These are phyloP conservation scores for Oryza punctata DNA, from an alignment of 176 grass and related monocot species.

Conservation along the genomic window DNA sequence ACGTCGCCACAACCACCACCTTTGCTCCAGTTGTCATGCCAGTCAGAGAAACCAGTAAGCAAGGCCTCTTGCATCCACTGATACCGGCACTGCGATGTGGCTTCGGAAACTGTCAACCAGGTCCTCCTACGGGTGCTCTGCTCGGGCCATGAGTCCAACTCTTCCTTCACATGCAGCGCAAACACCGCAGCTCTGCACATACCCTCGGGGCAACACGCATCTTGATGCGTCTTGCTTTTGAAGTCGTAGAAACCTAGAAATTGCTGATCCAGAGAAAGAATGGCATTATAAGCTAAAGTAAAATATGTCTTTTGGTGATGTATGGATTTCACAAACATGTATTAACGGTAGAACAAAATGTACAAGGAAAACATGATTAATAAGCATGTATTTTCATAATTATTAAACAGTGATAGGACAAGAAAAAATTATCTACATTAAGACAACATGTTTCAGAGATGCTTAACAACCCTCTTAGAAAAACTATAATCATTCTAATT, in stretches of 20 bases:
- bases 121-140: slow-evolving; percentile 78
- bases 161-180: slow-evolving; percentile 87
- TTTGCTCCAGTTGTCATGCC: slow-evolving; percentile 60
- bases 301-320: not conserved
- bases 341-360: not conserved
- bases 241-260: slow-evolving; percentile 83
- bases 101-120: slow-evolving; percentile 81
- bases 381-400: not conserved
- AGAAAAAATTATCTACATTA: not conserved
- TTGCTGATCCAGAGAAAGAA: slow-evolving; percentile 55
- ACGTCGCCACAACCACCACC: slow-evolving; percentile 6
- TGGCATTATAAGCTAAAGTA: slow-evolving; percentile 13
- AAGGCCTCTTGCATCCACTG: slow-evolving; percentile 92
- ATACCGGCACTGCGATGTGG: slow-evolving; percentile 64
- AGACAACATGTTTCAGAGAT: not conserved
- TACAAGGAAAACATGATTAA: not conserved
- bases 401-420: not conserved
- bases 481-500: slow-evolving; percentile 16
- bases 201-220: slow-evolving; percentile 89
- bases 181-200: slow-evolving; percentile 91
- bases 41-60: slow-evolving; percentile 71
- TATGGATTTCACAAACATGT: not conserved
- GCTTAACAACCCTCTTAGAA: slow-evolving; percentile 17
- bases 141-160: slow-evolving; percentile 87
- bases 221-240: slow-evolving; percentile 96